phyloP scores from a whole-genome alignment of 2,329 filamentous ascomycete species.

The Metarhizium robertsii region DNA sequence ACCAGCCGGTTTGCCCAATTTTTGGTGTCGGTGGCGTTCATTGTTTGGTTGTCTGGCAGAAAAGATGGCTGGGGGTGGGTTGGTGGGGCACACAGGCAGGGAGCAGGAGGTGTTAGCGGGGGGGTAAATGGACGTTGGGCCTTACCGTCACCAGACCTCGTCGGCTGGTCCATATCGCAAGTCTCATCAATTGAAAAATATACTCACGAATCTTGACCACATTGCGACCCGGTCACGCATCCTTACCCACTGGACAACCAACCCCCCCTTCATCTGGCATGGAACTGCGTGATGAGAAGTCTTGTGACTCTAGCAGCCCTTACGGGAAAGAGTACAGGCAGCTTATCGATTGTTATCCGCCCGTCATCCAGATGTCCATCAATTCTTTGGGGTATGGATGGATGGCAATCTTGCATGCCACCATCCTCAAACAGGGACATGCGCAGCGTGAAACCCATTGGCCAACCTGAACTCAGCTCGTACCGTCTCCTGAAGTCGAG shows the following conservation, averaged over 20 bases:
- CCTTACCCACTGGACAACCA: neutral
- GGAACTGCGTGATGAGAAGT: neutral
- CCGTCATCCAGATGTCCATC: neutral
- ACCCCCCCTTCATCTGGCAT: neutral
- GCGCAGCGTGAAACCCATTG: neutral
- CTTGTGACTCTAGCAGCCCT: neutral
- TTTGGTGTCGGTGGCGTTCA: neutral
- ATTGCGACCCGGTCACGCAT: neutral
- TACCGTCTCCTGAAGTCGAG: neutral
- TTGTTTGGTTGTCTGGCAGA: neutral
- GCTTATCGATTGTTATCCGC: neutral
- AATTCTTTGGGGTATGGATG: no score
- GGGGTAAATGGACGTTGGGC: neutral
- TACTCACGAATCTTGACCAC: neutral
- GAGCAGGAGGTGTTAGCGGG: neutral
- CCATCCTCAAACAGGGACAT: neutral
- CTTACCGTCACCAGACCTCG: constrained; percentile 5
- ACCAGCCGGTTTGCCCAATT: no score
- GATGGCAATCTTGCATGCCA: neutral
- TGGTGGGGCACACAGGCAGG: constrained; percentile 1
- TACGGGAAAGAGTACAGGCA: neutral
- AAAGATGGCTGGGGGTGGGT: constrained; percentile 7
- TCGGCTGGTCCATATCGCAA: neutral
- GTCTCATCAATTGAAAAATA: neutral
- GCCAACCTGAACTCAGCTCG: neutral